Conservation (phyloP, 306 rosid species). For the Vachellia collinsii region DNA sequence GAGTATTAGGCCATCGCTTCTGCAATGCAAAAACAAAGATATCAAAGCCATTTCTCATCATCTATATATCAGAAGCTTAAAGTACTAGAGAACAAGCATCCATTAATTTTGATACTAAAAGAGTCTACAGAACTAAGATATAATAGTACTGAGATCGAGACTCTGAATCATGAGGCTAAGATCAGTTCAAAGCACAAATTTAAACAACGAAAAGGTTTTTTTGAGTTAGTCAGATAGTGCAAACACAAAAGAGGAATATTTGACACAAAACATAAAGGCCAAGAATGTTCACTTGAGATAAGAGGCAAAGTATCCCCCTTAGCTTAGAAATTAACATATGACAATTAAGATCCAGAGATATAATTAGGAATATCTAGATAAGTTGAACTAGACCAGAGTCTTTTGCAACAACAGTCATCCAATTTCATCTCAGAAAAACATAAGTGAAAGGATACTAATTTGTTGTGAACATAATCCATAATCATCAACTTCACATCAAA, state of each 20-base stretch:
- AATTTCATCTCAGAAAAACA: background rate
- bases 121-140: background rate
- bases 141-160: background rate
- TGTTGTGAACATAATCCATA: conserved; percentile 33
- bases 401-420: background rate
- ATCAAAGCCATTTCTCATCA: background rate
- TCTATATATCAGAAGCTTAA: conserved; percentile 11
- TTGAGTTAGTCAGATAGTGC: background rate
- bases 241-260: background rate
- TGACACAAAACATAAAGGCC: background rate
- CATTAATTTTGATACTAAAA: background rate
- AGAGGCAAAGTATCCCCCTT: background rate
- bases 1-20: conserved; percentile 77
- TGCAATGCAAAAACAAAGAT: conserved; percentile 38
- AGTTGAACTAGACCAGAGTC: background rate
- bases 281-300: background rate
- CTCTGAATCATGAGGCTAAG: background rate
- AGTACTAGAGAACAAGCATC: conserved; percentile 8
- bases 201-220: background rate
- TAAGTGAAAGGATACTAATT: background rate
- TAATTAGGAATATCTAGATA: background rate
- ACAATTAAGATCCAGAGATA: background rate
- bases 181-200: background rate
- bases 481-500: conserved; percentile 18
- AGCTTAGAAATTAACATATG: background rate